Percentiles rank a stretch among this genome's conserved stretches.
Conservation (phyloP, 306 rosid species). For the Malus orientalis region DNA sequence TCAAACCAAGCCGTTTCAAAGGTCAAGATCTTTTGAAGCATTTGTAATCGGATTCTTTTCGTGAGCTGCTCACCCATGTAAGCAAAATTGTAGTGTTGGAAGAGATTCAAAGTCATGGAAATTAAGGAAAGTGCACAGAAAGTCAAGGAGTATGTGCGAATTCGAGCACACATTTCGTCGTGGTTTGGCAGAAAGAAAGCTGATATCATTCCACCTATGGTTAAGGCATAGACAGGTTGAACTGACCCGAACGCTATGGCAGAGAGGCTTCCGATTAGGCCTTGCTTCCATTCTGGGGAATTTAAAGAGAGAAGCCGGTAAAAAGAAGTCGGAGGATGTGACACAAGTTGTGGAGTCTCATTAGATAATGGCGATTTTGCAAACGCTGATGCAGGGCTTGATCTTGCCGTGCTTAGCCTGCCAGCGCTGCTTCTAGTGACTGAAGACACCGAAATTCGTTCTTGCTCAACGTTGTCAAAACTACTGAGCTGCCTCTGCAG, state of each 20-base stretch:
- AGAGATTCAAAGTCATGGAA: constrained; percentile 64
- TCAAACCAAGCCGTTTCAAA: constrained; percentile 96
- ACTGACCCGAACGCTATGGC: constrained; percentile 73
- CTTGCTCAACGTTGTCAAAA: constrained; percentile 44
- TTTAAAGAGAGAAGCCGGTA: constrained; percentile 62
- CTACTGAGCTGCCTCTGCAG: constrained; percentile 66
- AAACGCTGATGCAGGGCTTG: constrained; percentile 56
- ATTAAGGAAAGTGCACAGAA: constrained; percentile 61
- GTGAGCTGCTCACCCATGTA: constrained; percentile 81
- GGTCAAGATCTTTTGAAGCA: constrained; percentile 74
- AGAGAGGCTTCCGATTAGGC: constrained; percentile 63
- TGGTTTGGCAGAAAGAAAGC: constrained; percentile 75
- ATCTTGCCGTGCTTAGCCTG: constrained; percentile 52
- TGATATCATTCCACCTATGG: constrained; percentile 88
- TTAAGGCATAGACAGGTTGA: constrained; percentile 83
- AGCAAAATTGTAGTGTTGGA: constrained; percentile 84
- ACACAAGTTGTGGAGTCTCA: constrained; percentile 9
- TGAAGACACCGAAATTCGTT: constrained; percentile 41
- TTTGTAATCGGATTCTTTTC: constrained; percentile 53
- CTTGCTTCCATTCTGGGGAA: constrained; percentile 87
- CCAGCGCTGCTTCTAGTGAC: constrained; percentile 67
- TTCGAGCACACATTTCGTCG: constrained; percentile 59
- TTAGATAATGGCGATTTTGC: constrained; percentile 49
- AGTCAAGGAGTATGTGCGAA: constrained; percentile 54
- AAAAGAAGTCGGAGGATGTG: constrained; percentile 60